phyloP scores from a whole-genome alignment of 768 basidiomycete species.

The Cystofilobasidium bisporidii region DNA sequence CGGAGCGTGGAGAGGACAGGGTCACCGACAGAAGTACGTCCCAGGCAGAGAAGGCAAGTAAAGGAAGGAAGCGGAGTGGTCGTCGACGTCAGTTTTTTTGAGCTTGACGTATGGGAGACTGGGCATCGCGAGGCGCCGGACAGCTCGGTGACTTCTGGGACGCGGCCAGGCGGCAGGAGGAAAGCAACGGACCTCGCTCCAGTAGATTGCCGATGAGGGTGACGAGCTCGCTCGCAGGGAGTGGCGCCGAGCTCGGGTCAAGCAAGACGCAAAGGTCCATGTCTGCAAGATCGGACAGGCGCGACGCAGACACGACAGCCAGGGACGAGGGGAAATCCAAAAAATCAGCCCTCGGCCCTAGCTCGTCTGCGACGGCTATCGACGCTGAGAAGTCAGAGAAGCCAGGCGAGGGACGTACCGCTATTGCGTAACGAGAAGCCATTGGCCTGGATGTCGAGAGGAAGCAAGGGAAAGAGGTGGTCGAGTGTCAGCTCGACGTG shows the following conservation, averaged over 20 bases:
- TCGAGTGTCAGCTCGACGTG: background rate
- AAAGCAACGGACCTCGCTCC: constrained; percentile 62
- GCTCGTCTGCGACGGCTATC: too few relatives aligned
- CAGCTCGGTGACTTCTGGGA: too few relatives aligned
- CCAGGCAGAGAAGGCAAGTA: too few relatives aligned
- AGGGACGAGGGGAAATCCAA: background rate
- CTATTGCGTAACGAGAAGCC: constrained; percentile 25
- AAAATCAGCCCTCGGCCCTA: constrained; percentile 3
- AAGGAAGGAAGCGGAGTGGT: too few relatives aligned
- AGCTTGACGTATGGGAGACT: too few relatives aligned
- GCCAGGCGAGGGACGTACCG: constrained; percentile 2
- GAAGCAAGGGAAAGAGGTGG: background rate
- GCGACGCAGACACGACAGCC: background rate
- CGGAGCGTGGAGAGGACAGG: too few relatives aligned
- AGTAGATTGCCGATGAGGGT: constrained; percentile 86
- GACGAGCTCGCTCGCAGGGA: constrained; percentile 56
- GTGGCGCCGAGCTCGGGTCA: constrained; percentile 56
- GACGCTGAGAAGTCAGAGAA: too few relatives aligned
- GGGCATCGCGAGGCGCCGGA: too few relatives aligned
- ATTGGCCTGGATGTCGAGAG: constrained; percentile 27
- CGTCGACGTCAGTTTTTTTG: too few relatives aligned
- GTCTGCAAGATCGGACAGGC: constrained; percentile 47
- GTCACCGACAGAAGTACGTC: too few relatives aligned
- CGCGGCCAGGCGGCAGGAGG: background rate
- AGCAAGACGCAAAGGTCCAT: constrained; percentile 98